Conservation (phyloP, 2,329 filamentous ascomycete species). For the Harringtonia lauricola region DNA sequence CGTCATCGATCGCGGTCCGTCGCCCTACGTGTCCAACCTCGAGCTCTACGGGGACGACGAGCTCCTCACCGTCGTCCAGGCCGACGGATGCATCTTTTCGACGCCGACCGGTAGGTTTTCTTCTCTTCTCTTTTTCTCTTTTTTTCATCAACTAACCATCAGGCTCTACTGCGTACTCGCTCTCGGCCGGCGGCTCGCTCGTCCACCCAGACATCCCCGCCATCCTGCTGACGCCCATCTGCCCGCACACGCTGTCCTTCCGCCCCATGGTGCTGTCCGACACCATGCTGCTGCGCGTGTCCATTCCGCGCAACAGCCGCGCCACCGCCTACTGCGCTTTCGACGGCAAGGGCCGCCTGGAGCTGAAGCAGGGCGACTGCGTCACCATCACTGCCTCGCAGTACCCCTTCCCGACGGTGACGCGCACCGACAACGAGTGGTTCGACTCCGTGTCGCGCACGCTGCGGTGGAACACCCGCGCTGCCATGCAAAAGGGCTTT, state of each 20-base stretch:
- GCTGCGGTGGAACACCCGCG: conserved; percentile 87
- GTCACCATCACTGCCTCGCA: conserved; percentile 94
- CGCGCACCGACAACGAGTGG: conserved; percentile 84
- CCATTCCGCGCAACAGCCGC: conserved; percentile 72
- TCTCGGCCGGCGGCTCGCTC: conserved; percentile 88
- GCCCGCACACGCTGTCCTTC: conserved; percentile 93
- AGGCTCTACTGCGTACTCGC: conserved; percentile 85
- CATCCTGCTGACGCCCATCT: conserved; percentile 93
- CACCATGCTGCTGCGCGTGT: conserved; percentile 82
- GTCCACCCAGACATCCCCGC: conserved; percentile 96
- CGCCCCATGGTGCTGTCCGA: conserved; percentile 96
- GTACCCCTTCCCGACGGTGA: conserved; percentile 94
- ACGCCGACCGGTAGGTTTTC: conserved; percentile 63
- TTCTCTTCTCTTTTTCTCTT: neutral
- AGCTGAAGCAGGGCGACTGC: conserved; percentile 85
- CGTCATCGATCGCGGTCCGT: conserved; percentile 94
- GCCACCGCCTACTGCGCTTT: conserved; percentile 96
- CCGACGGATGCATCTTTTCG: conserved; percentile 94
- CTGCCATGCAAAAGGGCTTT: conserved; percentile 87
- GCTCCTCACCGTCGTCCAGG: conserved; percentile 88
- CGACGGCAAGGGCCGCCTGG: conserved; percentile 90
- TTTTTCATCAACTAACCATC: conserved; percentile 4
- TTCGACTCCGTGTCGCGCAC: conserved; percentile 91
- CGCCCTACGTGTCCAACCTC: conserved; percentile 91
- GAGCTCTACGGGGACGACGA: conserved; percentile 95